These are phyloP conservation scores for Colletotrichum gloeosporioides DNA, from an alignment of 2,329 filamentous ascomycete species.

Conservation along the genomic window DNA sequence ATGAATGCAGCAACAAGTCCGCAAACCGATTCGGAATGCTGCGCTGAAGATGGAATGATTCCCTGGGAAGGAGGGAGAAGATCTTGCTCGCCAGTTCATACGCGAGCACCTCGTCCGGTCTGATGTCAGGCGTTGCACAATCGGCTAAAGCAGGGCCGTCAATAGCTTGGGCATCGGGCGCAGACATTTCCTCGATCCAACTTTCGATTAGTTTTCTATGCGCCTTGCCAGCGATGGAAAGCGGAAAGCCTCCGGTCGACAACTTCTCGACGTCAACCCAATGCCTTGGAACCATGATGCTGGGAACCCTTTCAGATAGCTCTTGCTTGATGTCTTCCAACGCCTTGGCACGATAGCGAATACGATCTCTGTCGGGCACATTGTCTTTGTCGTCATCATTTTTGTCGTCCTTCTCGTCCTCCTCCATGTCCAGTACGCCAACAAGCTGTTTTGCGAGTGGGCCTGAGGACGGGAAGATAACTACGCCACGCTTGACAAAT, in stretches of 20 bases:
- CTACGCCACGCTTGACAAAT: neutral
- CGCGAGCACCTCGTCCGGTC: neutral
- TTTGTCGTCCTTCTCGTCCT: neutral
- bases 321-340: neutral
- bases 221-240: neutral
- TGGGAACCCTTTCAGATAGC: neutral
- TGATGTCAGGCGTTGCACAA: neutral
- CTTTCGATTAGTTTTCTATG: neutral
- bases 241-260: neutral
- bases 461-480: neutral
- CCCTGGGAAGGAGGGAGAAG: neutral
- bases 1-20: neutral
- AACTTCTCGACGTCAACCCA: neutral
- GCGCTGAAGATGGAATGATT: neutral
- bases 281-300: neutral
- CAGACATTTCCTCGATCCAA: neutral
- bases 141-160: neutral
- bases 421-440: neutral
- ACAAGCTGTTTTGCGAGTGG: neutral
- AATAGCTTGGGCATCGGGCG: neutral
- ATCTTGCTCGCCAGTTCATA: constrained; percentile 2
- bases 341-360: neutral
- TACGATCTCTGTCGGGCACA: accelerated
- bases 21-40: neutral
- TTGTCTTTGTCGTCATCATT: neutral